These are phyloP conservation scores for Ajuga chamaepitys DNA, from an alignment of 257 asterid genomes.

Conservation along the genomic window DNA sequence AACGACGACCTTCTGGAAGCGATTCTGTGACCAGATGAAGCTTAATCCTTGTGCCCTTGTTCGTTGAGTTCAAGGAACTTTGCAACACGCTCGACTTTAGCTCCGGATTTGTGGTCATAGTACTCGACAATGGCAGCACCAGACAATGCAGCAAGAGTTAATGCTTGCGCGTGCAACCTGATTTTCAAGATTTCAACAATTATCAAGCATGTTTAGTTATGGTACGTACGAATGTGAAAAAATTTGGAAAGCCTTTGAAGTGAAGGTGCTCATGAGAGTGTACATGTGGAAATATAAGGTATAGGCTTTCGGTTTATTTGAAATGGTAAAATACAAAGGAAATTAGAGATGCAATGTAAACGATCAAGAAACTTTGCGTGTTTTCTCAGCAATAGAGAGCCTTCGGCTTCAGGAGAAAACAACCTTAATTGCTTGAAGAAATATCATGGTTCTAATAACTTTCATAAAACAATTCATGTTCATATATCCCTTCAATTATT, in stretches of 20 bases:
- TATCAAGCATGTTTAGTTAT: not conserved
- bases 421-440: no score
- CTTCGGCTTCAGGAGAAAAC: no score
- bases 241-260: no score
- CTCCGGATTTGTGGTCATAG: constrained; percentile 74
- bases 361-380: no score
- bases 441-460: no score
- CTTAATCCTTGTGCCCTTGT: constrained; percentile 39
- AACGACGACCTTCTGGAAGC: not conserved
- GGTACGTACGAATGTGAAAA: not conserved
- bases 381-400: no score
- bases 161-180: constrained; percentile 92
- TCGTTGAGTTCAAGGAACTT: constrained; percentile 55
- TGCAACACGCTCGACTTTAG: constrained; percentile 65
- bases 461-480: no score
- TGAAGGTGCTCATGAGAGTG: no score
- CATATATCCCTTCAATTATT: no score
- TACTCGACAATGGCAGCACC: constrained; percentile 80
- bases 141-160: constrained; percentile 77
- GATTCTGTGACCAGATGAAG: not conserved
- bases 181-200: not conserved
- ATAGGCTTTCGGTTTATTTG: not conserved
- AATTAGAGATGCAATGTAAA: no score
- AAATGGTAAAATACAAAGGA: not conserved
- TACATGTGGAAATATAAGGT: not conserved